Conservation (phyloP, 2,329 filamentous ascomycete genomes). For the Nectriaceae sp. region DNA sequence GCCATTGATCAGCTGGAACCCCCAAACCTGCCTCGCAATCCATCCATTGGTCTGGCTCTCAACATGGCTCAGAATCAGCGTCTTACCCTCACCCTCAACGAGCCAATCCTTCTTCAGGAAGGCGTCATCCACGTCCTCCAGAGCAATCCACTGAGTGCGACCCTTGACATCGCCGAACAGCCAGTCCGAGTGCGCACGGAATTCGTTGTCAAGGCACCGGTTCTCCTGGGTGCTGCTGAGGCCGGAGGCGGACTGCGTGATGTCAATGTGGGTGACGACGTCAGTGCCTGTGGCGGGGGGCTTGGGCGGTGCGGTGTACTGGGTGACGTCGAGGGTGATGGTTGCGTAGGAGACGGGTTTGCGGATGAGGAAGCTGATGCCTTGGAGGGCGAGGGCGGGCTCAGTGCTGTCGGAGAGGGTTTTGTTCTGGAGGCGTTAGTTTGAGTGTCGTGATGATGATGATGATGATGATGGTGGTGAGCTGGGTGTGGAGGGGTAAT, state of each 20-base stretch:
- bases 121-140: conserved; percentile 54
- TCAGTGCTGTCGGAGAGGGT: conserved; percentile 69
- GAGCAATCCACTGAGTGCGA: conserved; percentile 51
- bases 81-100: conserved; percentile 59
- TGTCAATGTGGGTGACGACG: conserved; percentile 63
- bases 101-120: conserved; percentile 62
- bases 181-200: conserved; percentile 71
- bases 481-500: conserved; percentile 4
- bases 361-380: conserved; percentile 70
- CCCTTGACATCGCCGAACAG: conserved; percentile 76
- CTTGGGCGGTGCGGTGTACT: conserved; percentile 50
- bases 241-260: conserved; percentile 73
- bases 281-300: conserved; percentile 42
- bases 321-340: conserved; percentile 64
- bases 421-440: conserved; percentile 63
- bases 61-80: conserved; percentile 66
- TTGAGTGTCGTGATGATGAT: conserved; percentile 1
- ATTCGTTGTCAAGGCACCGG: conserved; percentile 52
- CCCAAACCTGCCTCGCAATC: conserved; percentile 61
- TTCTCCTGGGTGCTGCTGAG: conserved; percentile 64
- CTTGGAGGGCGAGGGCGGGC: conserved; percentile 70
- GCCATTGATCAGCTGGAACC: conserved; percentile 56
- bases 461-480: not conserved
- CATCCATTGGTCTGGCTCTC: conserved; percentile 54
- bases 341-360: conserved; percentile 71